Evolutionary conservation across 352 stramenopile genomes (phyloP).

Genomic region (Aphanomyces stellatus): DNA sequence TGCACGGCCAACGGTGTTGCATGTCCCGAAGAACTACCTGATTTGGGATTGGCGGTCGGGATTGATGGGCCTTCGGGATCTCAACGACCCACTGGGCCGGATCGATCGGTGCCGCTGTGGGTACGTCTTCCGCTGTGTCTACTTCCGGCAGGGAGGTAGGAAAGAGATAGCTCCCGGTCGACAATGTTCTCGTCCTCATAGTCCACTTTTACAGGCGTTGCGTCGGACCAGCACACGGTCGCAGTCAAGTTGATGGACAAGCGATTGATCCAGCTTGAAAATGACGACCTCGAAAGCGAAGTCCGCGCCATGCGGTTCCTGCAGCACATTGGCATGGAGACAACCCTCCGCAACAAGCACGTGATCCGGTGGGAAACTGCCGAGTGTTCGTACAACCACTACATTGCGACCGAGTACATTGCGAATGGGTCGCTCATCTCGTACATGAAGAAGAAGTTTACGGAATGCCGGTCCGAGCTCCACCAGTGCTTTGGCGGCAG

Average conservation of each 20-base stretch:
- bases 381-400: constrained; percentile 61
- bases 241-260: constrained; percentile 81
- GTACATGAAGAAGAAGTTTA: constrained; percentile 49
- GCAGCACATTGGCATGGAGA: constrained; percentile 63
- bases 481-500: not conserved
- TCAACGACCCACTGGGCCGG: constrained; percentile 48
- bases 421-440: constrained; percentile 66
- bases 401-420: constrained; percentile 76
- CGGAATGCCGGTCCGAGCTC: not conserved
- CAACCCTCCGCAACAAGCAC: constrained; percentile 54
- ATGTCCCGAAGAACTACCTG: constrained; percentile 50
- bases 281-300: constrained; percentile 75
- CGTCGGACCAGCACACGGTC: constrained; percentile 55
- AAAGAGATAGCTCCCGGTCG: too few species aligned
- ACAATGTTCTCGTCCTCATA: too few species aligned
- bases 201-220: too few species aligned
- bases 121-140: constrained; percentile 67
- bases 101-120: constrained; percentile 74
- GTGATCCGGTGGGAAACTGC: constrained; percentile 74
- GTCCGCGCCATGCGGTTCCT: constrained; percentile 71
- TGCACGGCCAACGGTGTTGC: constrained; percentile 45
- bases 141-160: constrained; percentile 45
- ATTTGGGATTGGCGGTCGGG: constrained; percentile 56
- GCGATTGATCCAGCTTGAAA: constrained; percentile 50
- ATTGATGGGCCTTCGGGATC: constrained; percentile 50